Evolutionary conservation across 768 basidiomycete genomes (phyloP).

Genomic region (Cyclocybe cylindracea): DNA sequence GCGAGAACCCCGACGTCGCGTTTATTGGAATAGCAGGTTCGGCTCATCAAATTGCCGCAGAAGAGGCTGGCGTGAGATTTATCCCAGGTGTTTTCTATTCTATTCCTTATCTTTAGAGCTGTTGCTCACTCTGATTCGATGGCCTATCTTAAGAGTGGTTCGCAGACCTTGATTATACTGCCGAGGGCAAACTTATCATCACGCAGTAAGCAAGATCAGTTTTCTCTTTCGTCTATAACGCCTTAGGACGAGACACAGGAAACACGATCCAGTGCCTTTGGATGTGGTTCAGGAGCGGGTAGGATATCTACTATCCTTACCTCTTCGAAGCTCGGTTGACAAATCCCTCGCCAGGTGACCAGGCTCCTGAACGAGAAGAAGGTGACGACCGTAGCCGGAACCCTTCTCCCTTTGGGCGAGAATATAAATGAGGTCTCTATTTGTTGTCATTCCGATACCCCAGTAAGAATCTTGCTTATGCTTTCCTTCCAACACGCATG

Average conservation of each 20-base stretch:
- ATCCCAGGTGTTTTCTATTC: constrained; percentile 48
- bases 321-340: neutral
- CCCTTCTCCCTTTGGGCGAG: constrained; percentile 40
- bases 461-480: constrained; percentile 37
- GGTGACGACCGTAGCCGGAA: constrained; percentile 49
- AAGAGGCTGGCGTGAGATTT: constrained; percentile 56
- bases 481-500: neutral
- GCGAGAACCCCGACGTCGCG: constrained; percentile 37
- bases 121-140: neutral
- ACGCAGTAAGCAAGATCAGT: constrained; percentile 42
- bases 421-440: constrained; percentile 55
- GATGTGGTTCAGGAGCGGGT: constrained; percentile 46
- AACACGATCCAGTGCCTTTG: constrained; percentile 47
- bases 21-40: constrained; percentile 68
- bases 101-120: no score
- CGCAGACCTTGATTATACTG: constrained; percentile 62
- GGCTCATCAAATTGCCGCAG: constrained; percentile 57
- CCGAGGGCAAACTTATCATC: constrained; percentile 58
- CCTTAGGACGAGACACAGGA: constrained; percentile 29
- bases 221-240: neutral
- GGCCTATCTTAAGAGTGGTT: constrained; percentile 55
- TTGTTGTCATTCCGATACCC: constrained; percentile 67
- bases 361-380: constrained; percentile 41
- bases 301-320: constrained; percentile 1
- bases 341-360: constrained; percentile 34